Percentiles rank a stretch among this genome's conserved stretches.
Conservation (phyloP, 2,329 filamentous ascomycete genomes). For the Penicillium sp. region DNA sequence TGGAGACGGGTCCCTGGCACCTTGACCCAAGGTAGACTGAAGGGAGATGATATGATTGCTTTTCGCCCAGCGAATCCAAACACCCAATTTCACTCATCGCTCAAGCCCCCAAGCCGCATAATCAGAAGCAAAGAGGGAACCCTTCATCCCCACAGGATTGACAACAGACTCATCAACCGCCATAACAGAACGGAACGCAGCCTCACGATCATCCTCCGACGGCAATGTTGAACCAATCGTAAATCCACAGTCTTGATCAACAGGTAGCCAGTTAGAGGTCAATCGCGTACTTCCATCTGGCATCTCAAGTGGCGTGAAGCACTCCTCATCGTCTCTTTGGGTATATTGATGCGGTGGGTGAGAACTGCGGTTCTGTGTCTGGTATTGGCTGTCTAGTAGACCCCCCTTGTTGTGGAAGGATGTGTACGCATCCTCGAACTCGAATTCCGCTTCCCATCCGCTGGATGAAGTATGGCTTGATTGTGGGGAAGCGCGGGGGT, state of each 20-base stretch:
- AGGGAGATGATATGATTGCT: neutral
- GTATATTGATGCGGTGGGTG: neutral
- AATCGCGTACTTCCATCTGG: conserved; percentile 32
- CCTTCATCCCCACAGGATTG: conserved; percentile 7
- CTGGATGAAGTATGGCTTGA: conserved; percentile 19
- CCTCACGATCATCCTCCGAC: conserved; percentile 16
- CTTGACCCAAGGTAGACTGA: too few relatives aligned
- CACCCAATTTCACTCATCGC: neutral
- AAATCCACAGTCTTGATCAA: conserved; percentile 30
- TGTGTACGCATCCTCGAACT: conserved; percentile 13
- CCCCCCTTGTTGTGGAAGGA: too few relatives aligned
- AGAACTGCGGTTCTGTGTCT: neutral
- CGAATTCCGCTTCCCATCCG: conserved; percentile 24
- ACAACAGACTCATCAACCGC: neutral
- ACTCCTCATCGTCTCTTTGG: conserved; percentile 13
- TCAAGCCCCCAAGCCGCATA: conserved; percentile 4
- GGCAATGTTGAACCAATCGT: conserved; percentile 21
- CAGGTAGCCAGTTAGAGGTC: conserved; percentile 33
- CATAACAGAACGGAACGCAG: conserved; percentile 23
- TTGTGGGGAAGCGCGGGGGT: conserved; percentile 24
- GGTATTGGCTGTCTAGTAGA: neutral
- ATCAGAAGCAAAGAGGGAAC: conserved; percentile 12
- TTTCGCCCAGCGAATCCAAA: neutral
- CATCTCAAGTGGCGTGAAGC: conserved; percentile 31
- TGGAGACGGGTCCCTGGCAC: too few relatives aligned